Base-by-base conservation (phyloP, 805 yeast species). In the Pichia nanzhaoensis region DNA sequence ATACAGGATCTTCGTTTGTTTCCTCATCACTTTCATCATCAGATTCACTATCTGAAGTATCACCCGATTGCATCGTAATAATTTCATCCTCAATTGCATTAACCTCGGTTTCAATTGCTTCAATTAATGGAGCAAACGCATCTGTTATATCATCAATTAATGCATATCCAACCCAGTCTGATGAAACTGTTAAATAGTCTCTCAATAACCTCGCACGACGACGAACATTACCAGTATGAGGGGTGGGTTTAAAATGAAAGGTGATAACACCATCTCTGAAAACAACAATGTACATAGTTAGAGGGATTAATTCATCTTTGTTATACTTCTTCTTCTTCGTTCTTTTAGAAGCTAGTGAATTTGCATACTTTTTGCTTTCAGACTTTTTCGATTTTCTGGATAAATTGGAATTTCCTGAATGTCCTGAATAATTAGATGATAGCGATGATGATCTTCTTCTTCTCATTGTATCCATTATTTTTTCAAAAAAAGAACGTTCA, bases 91-190 rank as follows among this genome's bases (percentile, higher is more conserved):
- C 99, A 50, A 93, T 93, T n/a, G 79, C 75, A 60, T 89, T 88
- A 19, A 93, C 98, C 56, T 93, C 99, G 48, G 82, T 88, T 59
- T 93, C 98, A 42, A 93, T 90, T 39, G 91, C 78, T 47, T 87
- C 95, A 51, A 93, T 90, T 83, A 93, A 79, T 2, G 99, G 99
- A 1, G 95, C 98, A 70, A 87, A 93, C 0, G 95, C 95, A 70
- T 93, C 99, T 0, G 97, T 91, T 51, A 93, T 87, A 61, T 93
- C 98, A 68, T 93, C 99, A 55, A 93, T 87, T 51, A 93, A 67
- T 0, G 98, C 98, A 65, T 93, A 93, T 1, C 96, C 91, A 38
- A 93, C 83, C 99, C 99, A 93, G 63, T 93, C 98, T 0, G 97
- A 80, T 2, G 91, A 78, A 5, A 93, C 95, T 2, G 86, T 87